Evolutionary conservation across 2,329 filamentous ascomycete genomes (phyloP).

Genomic region (Mycosphaerella sp.): DNA sequence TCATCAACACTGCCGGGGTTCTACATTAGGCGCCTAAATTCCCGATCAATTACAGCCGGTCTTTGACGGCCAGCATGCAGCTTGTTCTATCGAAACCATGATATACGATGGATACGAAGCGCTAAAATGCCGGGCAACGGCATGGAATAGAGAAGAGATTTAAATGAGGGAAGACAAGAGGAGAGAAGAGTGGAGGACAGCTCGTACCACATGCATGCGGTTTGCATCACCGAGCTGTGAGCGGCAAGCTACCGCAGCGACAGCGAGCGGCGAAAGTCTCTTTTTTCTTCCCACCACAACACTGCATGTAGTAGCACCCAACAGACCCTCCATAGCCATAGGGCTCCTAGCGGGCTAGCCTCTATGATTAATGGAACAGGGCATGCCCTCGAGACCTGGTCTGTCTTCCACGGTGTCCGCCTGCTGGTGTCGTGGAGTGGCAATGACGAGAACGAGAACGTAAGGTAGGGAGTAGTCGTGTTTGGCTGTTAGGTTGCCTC

Average conservation of each 20-base stretch:
- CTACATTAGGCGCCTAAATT: neutral
- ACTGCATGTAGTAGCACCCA: neutral
- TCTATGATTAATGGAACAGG: neutral
- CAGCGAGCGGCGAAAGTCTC: neutral
- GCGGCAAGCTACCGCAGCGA: neutral
- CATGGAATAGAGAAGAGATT: neutral
- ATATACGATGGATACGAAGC: neutral
- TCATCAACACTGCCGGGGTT: no score
- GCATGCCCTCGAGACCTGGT: neutral
- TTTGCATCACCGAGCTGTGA: neutral
- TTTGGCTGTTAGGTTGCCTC: neutral
- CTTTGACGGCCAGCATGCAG: neutral
- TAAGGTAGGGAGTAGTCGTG: no score
- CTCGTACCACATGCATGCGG: constrained; percentile 1
- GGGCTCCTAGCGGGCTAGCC: neutral
- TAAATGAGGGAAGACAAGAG: no score
- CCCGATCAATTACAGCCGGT: neutral
- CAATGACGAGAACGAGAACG: no score
- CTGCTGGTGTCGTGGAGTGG: neutral
- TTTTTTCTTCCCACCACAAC: neutral
- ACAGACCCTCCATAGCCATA: no score
- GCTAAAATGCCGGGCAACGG: neutral
- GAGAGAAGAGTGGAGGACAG: no score
- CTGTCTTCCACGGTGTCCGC: neutral
- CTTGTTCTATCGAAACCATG: neutral